These are phyloP conservation scores for Rhodamnia rubescens DNA, from an alignment of 345 rosid species.

Conservation along the genomic window DNA sequence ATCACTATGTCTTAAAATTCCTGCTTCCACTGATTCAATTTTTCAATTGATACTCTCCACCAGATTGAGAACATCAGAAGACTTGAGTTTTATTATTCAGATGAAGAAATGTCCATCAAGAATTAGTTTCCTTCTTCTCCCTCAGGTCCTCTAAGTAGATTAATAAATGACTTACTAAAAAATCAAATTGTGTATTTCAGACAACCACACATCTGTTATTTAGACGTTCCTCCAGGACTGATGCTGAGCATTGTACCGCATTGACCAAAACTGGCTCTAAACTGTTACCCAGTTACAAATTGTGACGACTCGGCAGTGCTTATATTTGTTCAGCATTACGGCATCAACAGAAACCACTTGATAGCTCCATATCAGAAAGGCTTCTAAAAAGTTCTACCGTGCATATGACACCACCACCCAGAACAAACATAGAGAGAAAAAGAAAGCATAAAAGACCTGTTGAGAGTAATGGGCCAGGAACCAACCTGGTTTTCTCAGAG, in stretches of 20 bases:
- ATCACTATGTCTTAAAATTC: background rate
- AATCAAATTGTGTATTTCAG: background rate
- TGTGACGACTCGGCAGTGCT: background rate
- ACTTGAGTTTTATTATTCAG: background rate
- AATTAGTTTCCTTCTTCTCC: background rate
- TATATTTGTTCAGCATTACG: background rate
- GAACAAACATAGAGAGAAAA: background rate
- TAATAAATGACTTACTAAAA: background rate
- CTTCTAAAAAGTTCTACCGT: background rate
- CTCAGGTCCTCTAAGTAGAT: background rate
- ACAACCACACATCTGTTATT: background rate
- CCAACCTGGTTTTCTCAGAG: constrained; percentile 74
- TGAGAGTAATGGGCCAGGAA: background rate
- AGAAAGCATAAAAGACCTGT: background rate
- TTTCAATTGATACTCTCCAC: background rate
- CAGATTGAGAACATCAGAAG: background rate
- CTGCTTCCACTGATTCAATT: background rate
- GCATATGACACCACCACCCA: background rate
- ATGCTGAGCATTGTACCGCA: background rate
- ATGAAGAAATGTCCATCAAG: background rate
- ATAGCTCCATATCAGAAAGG: background rate
- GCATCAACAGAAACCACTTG: background rate
- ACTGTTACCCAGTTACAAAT: background rate
- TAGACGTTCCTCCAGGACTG: background rate
- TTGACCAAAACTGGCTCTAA: background rate